These are phyloP conservation scores for Abrus precatorius DNA, from an alignment of 306 rosid species.

Conservation along the genomic window DNA sequence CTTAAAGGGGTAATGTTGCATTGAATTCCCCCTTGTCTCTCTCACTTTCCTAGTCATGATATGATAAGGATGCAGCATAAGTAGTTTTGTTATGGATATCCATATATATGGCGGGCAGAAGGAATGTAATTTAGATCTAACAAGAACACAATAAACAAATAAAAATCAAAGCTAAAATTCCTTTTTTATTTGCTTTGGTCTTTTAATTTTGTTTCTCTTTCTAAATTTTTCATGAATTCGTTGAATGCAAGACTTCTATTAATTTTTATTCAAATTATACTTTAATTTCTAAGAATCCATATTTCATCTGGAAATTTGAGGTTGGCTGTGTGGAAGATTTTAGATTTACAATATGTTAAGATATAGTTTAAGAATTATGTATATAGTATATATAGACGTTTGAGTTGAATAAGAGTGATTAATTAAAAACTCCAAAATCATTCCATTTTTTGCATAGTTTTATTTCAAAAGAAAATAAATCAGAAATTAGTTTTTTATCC, in stretches of 20 bases:
- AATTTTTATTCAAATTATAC: neutral
- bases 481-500: neutral
- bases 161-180: neutral
- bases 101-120: conserved; percentile 12
- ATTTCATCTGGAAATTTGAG: conserved; percentile 7
- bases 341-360: neutral
- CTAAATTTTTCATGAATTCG: neutral
- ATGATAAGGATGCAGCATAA: conserved; percentile 35
- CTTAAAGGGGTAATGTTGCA: conserved; percentile 45
- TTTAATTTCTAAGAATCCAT: neutral
- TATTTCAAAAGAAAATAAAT: neutral
- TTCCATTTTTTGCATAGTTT: neutral
- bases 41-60: conserved; percentile 1
- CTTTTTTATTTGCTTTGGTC: neutral
- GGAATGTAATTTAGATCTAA: conserved; percentile 46
- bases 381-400: too few relatives aligned
- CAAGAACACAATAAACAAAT: conserved; percentile 14
- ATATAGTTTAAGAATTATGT: neutral
- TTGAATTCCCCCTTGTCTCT: neutral
- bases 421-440: too few relatives aligned
- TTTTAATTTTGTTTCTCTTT: neutral
- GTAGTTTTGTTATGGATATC: conserved; percentile 27
- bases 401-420: neutral
- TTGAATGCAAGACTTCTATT: neutral
- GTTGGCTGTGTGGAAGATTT: conserved; percentile 3